These are phyloP conservation scores for Shiraia sp. DNA, from an alignment of 2,329 filamentous ascomycete genomes.

Conservation along the genomic window DNA sequence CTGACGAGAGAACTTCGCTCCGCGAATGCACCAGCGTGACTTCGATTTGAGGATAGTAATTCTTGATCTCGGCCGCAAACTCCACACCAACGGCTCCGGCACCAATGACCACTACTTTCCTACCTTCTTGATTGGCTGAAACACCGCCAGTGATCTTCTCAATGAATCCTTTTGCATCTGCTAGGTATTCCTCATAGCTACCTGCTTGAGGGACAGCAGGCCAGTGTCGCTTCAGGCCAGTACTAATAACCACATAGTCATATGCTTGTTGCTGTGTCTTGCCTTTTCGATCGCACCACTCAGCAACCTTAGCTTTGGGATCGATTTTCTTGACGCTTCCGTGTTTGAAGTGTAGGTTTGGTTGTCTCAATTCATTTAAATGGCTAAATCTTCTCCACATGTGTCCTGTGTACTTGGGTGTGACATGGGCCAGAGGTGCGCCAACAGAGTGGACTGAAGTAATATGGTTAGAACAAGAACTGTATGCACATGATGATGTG, in stretches of 20 bases:
- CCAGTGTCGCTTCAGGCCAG: constrained; percentile 70
- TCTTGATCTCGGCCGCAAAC: constrained; percentile 78
- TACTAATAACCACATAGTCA: constrained; percentile 75
- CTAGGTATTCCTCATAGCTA: constrained; percentile 64
- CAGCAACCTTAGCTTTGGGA: constrained; percentile 62
- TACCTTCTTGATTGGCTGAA: constrained; percentile 25
- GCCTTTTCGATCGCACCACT: constrained; percentile 54
- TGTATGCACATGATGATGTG: constrained; percentile 12
- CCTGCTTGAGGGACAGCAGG: constrained; percentile 73
- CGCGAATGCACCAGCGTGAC: constrained; percentile 79
- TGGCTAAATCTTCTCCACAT: constrained; percentile 72
- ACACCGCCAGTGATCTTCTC: constrained; percentile 44
- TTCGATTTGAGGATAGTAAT: constrained; percentile 63
- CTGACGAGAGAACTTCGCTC: constrained; percentile 70
- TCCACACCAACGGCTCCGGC: constrained; percentile 81
- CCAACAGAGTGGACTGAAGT: constrained; percentile 73
- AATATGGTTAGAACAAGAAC: constrained; percentile 19
- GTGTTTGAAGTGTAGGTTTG: constrained; percentile 66
- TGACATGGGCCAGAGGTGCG: constrained; percentile 71
- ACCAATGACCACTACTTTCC: constrained; percentile 72
- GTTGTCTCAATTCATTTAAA: constrained; percentile 66
- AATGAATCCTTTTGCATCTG: constrained; percentile 65
- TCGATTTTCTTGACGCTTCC: constrained; percentile 67
- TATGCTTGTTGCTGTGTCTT: constrained; percentile 57
- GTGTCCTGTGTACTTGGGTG: constrained; percentile 64